A percentile compares a stretch with the other conserved stretches of the same genome.
Evolutionary conservation across 2,329 filamentous ascomycete genomes (phyloP).

Genomic region (Penicillium thymicola): DNA sequence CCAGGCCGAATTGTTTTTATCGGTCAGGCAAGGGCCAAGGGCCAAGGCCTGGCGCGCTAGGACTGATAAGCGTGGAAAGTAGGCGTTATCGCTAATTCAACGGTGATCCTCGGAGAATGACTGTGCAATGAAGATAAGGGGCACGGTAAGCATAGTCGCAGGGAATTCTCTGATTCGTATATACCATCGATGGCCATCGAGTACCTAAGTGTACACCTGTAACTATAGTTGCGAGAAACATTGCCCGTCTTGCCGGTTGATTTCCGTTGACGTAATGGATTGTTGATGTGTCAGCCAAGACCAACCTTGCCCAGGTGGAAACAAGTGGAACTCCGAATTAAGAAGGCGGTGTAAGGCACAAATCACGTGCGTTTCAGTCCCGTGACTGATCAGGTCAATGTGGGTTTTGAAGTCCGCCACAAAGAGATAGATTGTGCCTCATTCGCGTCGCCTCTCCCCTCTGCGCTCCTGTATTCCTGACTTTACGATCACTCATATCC

Average conservation of each 20-base stretch:
- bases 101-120: background rate
- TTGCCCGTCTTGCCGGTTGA: background rate
- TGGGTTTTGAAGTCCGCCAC: slow-evolving; percentile 41
- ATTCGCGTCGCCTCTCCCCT: slow-evolving; percentile 16
- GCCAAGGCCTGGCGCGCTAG: slow-evolving; percentile 9
- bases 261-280: background rate
- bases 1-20: background rate
- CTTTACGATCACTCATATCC: slow-evolving; percentile 12
- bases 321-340: background rate
- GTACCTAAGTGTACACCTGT: background rate
- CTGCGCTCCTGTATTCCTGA: slow-evolving; percentile 7
- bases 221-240: background rate
- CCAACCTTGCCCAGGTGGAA: too few relatives aligned
- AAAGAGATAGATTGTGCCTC: slow-evolving; percentile 35
- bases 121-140: background rate
- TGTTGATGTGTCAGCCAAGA: slow-evolving; percentile 1
- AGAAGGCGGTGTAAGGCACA: background rate
- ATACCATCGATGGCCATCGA: background rate
- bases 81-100: slow-evolving; percentile 1
- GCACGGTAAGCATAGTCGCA: background rate
- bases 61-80: slow-evolving; percentile 20
- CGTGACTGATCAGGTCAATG: slow-evolving; percentile 23
- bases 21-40: slow-evolving; percentile 20
- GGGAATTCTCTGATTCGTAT: background rate
- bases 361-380: slow-evolving; percentile 9